Evolutionary conservation across 2,329 filamentous ascomycete genomes (phyloP), one percentile per base, ranked within the genome.

Genomic region (Penicillium sp.): DNA sequence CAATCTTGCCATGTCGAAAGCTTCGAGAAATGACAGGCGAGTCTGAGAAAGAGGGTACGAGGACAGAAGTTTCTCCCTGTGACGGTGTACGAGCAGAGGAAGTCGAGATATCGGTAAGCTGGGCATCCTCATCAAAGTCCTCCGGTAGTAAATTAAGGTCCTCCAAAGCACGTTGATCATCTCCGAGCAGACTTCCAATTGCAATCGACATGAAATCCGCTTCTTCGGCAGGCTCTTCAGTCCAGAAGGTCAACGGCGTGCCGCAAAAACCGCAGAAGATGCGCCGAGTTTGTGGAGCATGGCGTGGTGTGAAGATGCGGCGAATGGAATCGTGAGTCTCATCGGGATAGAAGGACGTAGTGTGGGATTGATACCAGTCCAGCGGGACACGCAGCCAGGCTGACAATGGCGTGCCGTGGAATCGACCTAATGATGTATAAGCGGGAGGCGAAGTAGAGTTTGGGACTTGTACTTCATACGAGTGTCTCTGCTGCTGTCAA

Each of bases 191-290:
- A 63, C 88, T 93, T 5, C 90, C 90, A n/a, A 96, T 78, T 0
- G 91, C 89, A 54, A 96, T 78, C 56, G 86, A 87, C 75, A 97
- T 91, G 69, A 84, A 93, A 7, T 92, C 85, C 12, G 88, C 87
- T 69, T 94, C 89, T 49, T 79, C 80, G 1, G 74, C 77, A 0
- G 89, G 88, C 23, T 84, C 75, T 72, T 96, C 92, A 45, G 86
- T 88, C 91, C 91, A 96, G 65, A 88, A 90, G 0, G 88, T 88
- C 51, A 97, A 78, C 12, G 89, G 89, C 0, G 92, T 96, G 50
- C 92, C 92, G 71, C 92, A 96, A 77, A 89, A 95, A 23, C 92
- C 92, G 75, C 92, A 97, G 74, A 97, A 97, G 63, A 91, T 84
- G 48, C 90, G 85, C 69, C 88, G 85, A 1, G 84, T 79, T 64